These are phyloP conservation scores for Naganishia albida DNA, from an alignment of 1,284 basidiomycete genomes.

Conservation along the genomic window DNA sequence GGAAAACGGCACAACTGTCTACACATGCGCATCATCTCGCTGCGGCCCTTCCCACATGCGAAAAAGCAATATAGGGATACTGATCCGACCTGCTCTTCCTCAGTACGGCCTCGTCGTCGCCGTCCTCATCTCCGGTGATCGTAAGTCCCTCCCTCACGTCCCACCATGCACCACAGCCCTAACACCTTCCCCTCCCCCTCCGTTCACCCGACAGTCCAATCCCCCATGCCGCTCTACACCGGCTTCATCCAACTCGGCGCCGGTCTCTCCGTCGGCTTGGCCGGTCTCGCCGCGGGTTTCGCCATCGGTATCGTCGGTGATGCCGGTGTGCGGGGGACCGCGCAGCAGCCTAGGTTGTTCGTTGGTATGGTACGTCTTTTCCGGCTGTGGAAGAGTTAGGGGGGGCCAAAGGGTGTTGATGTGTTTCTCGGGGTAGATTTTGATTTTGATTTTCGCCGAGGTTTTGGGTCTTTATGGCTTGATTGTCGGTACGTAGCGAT, in stretches of 20 bases:
- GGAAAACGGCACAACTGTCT: too few species aligned
- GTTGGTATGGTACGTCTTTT: slow-evolving; percentile 56
- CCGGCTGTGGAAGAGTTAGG: not conserved
- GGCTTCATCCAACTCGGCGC: slow-evolving; percentile 89
- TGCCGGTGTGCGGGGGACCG: slow-evolving; percentile 85
- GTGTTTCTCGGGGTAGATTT: slow-evolving; percentile 17
- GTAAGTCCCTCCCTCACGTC: slow-evolving; percentile 58
- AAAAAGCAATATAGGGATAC: too few species aligned
- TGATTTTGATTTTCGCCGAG: slow-evolving; percentile 37
- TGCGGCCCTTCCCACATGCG: too few species aligned
- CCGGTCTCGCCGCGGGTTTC: slow-evolving; percentile 86
- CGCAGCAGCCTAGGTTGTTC: slow-evolving; percentile 89
- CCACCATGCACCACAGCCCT: too few species aligned
- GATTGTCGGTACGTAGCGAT: slow-evolving; percentile 16
- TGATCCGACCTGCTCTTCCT: not conserved
- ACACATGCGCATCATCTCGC: too few species aligned
- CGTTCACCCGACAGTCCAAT: slow-evolving; percentile 39
- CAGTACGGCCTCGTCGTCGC: slow-evolving; percentile 89
- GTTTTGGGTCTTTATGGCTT: slow-evolving; percentile 35
- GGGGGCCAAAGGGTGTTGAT: not conserved
- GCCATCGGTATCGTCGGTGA: slow-evolving; percentile 95
- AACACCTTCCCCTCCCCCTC: not conserved
- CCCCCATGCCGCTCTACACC: slow-evolving; percentile 69
- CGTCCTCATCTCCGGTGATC: slow-evolving; percentile 75
- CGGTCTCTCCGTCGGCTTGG: slow-evolving; percentile 80